Evolutionary conservation across 208 protist species (phyloP), one percentile per base, ranked within the genome.

Genomic region (Porcisia hertigi): DNA sequence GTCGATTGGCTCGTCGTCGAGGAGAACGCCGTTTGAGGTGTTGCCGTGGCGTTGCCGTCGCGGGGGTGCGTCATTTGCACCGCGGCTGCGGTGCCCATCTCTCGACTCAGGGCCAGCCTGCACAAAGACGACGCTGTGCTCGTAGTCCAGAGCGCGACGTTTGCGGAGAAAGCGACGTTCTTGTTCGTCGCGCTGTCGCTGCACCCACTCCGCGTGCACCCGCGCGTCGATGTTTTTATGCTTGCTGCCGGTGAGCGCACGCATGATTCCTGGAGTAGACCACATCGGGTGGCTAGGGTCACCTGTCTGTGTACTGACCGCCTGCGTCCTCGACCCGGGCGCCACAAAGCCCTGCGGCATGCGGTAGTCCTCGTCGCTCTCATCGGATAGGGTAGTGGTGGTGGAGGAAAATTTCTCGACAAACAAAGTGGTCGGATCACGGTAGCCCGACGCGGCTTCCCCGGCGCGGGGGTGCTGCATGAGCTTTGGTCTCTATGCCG

Each of bases 351-450:
- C 34, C 23, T 65, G 62, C 59, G 65, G 16, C 23, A 54, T 45
- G 30, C 54, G 59, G 34, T 65, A 63, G 67, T 76, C 71, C 1
- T 59, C 77, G 8, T 76, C 71, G 66, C 62, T 77, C n/a, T 49
- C 25, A 3, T 18, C 36, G 3, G 66, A 73, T 1, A 41, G 62
- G 9, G 69, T 39, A 11, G 63, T 12, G 45, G 70, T 57, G 54
- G 54, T 30, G 63, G 76, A 41, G 69, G 69, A 62, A 23, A 6
- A 43, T 49, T 64, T 77, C 36, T 73, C 77, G 6, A 60, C 47
- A 53, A 81, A 72, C 39, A 77, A 71, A 57, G 71, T 63, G 18
- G 72, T 76, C 12, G 77, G 77, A 55, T 81, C 72, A 63, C 71
- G 65, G 58, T 81, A 73, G 55, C 66, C 71, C n/a, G 77, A 63